Base-by-base conservation (phyloP, 2,329 filamentous ascomycete genomes). In the Aspergillus sojae region DNA sequence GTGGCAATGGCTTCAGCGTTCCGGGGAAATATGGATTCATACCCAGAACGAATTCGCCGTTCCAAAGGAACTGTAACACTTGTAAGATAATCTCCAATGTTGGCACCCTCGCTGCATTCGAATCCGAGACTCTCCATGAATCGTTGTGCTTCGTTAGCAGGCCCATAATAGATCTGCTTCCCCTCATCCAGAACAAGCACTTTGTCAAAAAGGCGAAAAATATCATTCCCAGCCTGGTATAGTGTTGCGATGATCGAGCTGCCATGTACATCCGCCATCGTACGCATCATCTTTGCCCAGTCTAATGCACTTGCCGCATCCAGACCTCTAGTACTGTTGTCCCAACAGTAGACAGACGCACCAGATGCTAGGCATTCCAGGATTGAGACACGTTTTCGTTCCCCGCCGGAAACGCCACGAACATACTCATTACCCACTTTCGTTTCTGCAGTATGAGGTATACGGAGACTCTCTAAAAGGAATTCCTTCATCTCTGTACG, bases 161-260 rank as follows among this genome's bases (percentile, higher is more conserved):
- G 83, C 0, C 89, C 89, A 65, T 89, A 91, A 78, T 84, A 91
- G 52, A 90, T 82, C 67, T 91, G 75, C 65, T 87, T 86, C 55
- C 89, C 89, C 62, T 87, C 84, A 53, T 91, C 88, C 3, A 91
- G 81, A 11, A 91, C 84, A 0, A 91, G 80, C 0, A 90, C 88
- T 70, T 91, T 91, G 72, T 91, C 88, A 71, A 91, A 91, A 0
- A 88, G 81, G 30, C 89, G 80, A 72, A 90, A 90, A 63, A 91
- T 91, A 28, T 85, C 87, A 61, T 91, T 89, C 6, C 88, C 87
- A 3, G 89, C 89, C 71, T 91, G 89, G 71, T 92, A 91, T 0
- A 91, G 79, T 0, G 88, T 89, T 14, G 89, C 86, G 53, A 90
- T 86, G 0, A 86, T 84, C 0, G 86, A 79, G 4, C 12, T 48